Percentiles rank a stretch among this genome's conserved stretches.
Evolutionary conservation across 495 filamentous ascomycete species (phyloP).

Genomic region (Cercophora newfieldiana): DNA sequence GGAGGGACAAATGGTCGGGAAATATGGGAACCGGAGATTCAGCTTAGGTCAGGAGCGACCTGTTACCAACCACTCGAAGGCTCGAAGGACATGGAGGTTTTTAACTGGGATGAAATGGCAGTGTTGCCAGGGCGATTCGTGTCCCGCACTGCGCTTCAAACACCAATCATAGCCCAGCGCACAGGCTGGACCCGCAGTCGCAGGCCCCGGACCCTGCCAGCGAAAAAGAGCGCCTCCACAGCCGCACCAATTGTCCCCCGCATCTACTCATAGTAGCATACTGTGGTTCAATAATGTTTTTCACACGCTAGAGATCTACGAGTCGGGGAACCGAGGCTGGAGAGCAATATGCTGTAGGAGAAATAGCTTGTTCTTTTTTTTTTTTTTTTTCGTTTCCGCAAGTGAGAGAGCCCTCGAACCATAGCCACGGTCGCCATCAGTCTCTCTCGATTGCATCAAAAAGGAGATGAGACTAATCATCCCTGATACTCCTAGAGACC

Average conservation of each 20-base stretch:
- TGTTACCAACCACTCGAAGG: constrained; percentile 6
- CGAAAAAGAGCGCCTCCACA: background rate
- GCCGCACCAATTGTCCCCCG: constrained; percentile 8
- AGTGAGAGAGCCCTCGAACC: constrained; percentile 8
- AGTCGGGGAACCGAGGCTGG: constrained; percentile 9
- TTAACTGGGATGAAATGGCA: constrained; percentile 15
- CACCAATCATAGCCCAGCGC: constrained; percentile 15
- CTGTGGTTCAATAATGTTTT: constrained; percentile 12
- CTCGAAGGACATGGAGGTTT: constrained; percentile 6
- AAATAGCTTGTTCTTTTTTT: constrained; percentile 6
- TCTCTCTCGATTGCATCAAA: constrained; percentile 13
- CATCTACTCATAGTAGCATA: constrained; percentile 4
- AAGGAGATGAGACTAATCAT: constrained; percentile 16
- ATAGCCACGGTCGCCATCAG: constrained; percentile 13
- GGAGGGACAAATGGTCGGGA: constrained; percentile 2
- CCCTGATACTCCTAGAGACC: constrained; percentile 18
- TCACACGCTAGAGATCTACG: constrained; percentile 15
- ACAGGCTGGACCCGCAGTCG: constrained; percentile 1
- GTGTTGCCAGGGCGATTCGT: constrained; percentile 6
- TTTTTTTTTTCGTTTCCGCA: too few relatives aligned
- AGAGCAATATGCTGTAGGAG: constrained; percentile 9
- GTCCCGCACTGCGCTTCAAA: background rate
- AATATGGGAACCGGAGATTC: constrained; percentile 9
- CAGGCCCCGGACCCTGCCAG: background rate
- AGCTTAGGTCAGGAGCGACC: constrained; percentile 17